Evolutionary conservation across 2,329 filamentous ascomycete genomes (phyloP), one percentile per base, ranked within the genome.

Genomic region (Alternaria longipes): DNA sequence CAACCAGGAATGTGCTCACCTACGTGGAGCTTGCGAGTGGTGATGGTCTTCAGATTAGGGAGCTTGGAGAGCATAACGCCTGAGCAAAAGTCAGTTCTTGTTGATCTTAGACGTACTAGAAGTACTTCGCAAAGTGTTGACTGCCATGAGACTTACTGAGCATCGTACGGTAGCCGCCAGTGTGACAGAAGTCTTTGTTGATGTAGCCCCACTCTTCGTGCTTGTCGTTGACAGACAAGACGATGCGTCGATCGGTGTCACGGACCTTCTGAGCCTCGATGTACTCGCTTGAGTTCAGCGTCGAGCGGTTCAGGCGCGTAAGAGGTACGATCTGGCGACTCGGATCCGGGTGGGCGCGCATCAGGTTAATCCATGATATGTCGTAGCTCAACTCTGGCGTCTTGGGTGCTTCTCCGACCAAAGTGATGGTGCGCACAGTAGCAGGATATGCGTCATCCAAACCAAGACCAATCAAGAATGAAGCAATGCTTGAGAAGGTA

Each of bases 1-100:
- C 66, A 65, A n/a, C 58, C 64, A 0, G 65, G 67, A 9, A 65
- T 59, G 11, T 72, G 64, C 32, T 71, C 68, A 5, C 61, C 68
- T 18, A 36, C 14, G 7, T 41, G n/a, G n/a, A 72, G 56, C 41
- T 64, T 65, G 56, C 68, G 66, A 6, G 64, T 34, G 2, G 38
- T 52, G 45, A 68, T 56, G 5, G 50, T 56, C 8, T 18, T 18
- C 8, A 69, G 61, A 24, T 62, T 60, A 1, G 63, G 65, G 0
- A 66, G 58, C 12, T n/a, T 34, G 7, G 28, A 8, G 24, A 69
- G 50, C 5, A 62, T 2, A 12, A 60, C 51, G 4, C 24, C 56
- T 58, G 6, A 7, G 38, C 46, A 36, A 11, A 18, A 30, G 11
- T 46, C 16, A 54, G 42, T 22, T 38, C 12, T 24, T 50, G 4